Evolutionary conservation across 2,329 filamentous ascomycete genomes (phyloP).

Genomic region (Chaetoscypha palmicola): DNA sequence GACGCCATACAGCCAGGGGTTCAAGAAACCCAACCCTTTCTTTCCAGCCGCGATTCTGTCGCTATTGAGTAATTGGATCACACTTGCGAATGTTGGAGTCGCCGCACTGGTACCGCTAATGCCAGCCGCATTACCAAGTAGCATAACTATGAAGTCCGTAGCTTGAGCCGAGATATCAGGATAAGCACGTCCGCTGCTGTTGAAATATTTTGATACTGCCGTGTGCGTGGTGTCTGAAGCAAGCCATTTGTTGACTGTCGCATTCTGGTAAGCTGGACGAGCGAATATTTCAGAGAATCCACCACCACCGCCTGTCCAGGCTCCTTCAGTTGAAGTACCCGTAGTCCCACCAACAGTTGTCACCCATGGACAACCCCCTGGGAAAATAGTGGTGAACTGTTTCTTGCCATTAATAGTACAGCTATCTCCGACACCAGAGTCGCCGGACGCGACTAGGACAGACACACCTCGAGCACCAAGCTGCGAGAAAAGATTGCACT

Average conservation of each 20-base stretch:
- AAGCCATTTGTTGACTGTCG: constrained; percentile 38
- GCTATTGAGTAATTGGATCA: constrained; percentile 58
- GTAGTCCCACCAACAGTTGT: constrained; percentile 38
- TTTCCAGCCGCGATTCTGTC: constrained; percentile 47
- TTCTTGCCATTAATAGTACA: constrained; percentile 30
- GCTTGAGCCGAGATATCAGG: constrained; percentile 51
- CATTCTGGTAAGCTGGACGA: constrained; percentile 36
- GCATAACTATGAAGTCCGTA: constrained; percentile 43
- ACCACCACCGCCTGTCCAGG: constrained; percentile 32
- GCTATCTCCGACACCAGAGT: constrained; percentile 37
- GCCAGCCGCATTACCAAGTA: constrained; percentile 29
- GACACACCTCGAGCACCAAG: constrained; percentile 44
- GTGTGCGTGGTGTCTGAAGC: constrained; percentile 40
- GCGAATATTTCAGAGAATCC: constrained; percentile 39
- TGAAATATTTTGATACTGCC: constrained; percentile 39
- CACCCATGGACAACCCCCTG: constrained; percentile 45
- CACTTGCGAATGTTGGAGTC: constrained; percentile 48
- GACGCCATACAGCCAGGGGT: constrained; percentile 37
- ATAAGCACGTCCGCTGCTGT: constrained; percentile 40
- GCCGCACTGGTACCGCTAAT: constrained; percentile 48
- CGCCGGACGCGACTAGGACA: constrained; percentile 42
- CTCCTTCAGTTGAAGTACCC: constrained; percentile 21
- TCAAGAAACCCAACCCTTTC: constrained; percentile 37
- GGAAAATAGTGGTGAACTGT: constrained; percentile 43
- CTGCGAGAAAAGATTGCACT: constrained; percentile 47